These are phyloP conservation scores for Alectoria sarmentosa DNA, from an alignment of 495 filamentous ascomycete genomes.

Conservation along the genomic window DNA sequence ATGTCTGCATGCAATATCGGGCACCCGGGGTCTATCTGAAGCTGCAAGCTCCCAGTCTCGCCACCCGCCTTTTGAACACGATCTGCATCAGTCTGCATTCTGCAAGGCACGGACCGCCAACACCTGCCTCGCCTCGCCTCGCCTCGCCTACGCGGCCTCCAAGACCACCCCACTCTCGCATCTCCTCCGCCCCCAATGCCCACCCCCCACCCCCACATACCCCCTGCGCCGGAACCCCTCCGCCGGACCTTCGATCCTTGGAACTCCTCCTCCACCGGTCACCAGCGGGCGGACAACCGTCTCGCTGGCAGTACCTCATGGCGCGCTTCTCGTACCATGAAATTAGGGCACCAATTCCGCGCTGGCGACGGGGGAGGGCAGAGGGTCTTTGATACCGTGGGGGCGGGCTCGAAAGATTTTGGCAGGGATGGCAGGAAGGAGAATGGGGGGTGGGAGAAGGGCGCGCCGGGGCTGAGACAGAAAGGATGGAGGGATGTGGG, in stretches of 20 bases:
- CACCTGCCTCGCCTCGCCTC: neutral
- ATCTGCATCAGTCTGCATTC: too few species aligned
- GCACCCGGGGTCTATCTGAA: neutral
- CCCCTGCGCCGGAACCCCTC: constrained; percentile 42
- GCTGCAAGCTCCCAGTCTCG: neutral
- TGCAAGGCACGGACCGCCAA: neutral
- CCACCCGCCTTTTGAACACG: neutral
- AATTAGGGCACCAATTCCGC: constrained; percentile 61
- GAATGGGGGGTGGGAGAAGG: constrained; percentile 40
- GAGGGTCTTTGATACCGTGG: constrained; percentile 51
- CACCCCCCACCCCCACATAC: constrained; percentile 14
- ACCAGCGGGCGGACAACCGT: constrained; percentile 64
- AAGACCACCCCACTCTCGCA: neutral
- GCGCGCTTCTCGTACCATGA: constrained; percentile 59
- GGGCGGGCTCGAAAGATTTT: constrained; percentile 29
- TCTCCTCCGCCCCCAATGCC: constrained; percentile 13
- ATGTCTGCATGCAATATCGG: neutral
- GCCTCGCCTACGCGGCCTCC: neutral
- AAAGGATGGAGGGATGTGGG: constrained; percentile 37
- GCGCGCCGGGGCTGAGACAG: constrained; percentile 35
- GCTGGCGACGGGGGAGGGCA: constrained; percentile 43
- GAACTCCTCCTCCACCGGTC: constrained; percentile 73
- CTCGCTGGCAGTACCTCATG: constrained; percentile 56
- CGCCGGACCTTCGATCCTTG: constrained; percentile 64
- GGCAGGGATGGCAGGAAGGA: constrained; percentile 26